Conservation (phyloP, 345 rosid species). For the Populus tremula region DNA sequence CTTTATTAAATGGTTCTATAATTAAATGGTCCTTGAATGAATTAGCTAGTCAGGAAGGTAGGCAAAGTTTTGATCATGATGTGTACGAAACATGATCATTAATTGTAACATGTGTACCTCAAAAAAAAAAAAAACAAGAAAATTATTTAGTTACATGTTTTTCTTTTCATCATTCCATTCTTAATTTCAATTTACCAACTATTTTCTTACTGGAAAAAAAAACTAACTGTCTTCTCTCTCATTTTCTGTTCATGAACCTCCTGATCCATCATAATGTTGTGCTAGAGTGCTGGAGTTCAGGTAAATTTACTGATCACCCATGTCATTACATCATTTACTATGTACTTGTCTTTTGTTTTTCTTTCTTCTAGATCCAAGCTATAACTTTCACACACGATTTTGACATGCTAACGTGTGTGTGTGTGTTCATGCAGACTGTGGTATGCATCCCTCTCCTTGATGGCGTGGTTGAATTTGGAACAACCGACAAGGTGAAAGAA, state of each 20-base stretch:
- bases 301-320: constrained; percentile 22
- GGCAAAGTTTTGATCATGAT: too few relatives aligned
- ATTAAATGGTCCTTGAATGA: too few relatives aligned
- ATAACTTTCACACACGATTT: not conserved
- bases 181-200: not conserved
- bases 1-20: too few relatives aligned
- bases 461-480: constrained; percentile 86
- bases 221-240: not conserved
- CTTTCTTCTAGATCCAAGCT: not conserved
- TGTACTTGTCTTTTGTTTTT: not conserved
- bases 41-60: too few relatives aligned
- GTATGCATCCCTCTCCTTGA: constrained; percentile 87
- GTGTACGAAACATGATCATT: too few relatives aligned
- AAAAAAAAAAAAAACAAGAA: not conserved
- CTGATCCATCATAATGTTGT: not conserved
- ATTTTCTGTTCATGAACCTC: constrained; percentile 1
- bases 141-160: not conserved
- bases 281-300: constrained; percentile 70
- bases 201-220: not conserved
- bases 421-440: constrained; percentile 56
- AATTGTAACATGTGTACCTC: too few relatives aligned
- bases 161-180: not conserved
- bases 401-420: not conserved
- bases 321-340: not conserved
- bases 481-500: constrained; percentile 59